These are phyloP conservation scores for Ganoderma multipileum DNA, from an alignment of 1,284 basidiomycete genomes.

Conservation along the genomic window DNA sequence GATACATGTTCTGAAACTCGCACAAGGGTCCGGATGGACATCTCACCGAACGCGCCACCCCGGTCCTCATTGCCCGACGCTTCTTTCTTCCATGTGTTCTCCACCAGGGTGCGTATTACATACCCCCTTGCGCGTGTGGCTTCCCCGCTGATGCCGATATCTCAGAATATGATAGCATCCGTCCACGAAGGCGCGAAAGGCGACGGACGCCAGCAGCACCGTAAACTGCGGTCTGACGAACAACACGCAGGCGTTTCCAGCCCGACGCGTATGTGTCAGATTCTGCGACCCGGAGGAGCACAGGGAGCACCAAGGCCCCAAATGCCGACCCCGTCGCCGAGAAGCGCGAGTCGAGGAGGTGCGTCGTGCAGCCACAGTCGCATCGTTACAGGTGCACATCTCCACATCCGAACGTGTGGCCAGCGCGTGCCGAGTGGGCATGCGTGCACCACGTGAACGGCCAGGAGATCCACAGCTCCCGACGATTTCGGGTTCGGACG, in stretches of 20 bases:
- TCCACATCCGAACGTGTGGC: not conserved
- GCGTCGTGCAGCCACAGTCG: not conserved
- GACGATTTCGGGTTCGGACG: not conserved
- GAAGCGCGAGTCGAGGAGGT: not conserved
- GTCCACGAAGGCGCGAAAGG: not conserved
- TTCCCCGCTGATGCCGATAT: not conserved
- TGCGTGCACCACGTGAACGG: not conserved
- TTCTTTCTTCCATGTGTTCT: not conserved
- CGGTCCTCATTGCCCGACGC: not conserved
- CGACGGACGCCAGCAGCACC: not conserved
- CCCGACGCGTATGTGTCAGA: not conserved
- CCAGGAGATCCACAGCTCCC: not conserved
- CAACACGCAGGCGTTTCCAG: not conserved
- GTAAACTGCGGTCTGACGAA: slow-evolving; percentile 1
- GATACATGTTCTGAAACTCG: not conserved
- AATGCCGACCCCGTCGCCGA: not conserved
- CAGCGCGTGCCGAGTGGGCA: not conserved
- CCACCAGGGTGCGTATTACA: not conserved
- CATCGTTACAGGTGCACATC: not conserved
- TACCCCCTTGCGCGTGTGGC: not conserved
- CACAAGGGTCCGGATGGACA: not conserved
- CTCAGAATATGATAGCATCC: not conserved
- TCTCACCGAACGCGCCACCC: not conserved
- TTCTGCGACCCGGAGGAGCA: not conserved
- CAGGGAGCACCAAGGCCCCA: not conserved